Evolutionary conservation across 148 eudicot species (phyloP).

Genomic region (Rhododendron mucronatum): DNA sequence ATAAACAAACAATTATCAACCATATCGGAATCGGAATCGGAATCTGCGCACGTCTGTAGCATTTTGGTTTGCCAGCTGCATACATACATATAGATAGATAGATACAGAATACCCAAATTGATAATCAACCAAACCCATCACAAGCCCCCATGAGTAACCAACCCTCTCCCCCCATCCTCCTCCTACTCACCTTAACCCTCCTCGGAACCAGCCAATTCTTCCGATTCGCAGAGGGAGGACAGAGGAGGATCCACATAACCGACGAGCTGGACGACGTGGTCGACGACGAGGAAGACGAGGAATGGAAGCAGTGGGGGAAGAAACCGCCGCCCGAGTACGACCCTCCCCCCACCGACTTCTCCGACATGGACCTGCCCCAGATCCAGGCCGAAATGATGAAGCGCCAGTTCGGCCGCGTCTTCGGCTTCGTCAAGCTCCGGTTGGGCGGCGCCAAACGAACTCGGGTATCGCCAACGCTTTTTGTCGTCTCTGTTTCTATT

Average conservation of each 20-base stretch:
- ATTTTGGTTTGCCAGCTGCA: not conserved
- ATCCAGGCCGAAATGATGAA: slow-evolving; percentile 63
- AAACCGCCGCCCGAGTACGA: slow-evolving; percentile 36
- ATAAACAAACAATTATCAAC: not conserved
- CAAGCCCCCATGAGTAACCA: not conserved
- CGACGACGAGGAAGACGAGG: slow-evolving; percentile 89
- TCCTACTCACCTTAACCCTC: slow-evolving; percentile 31
- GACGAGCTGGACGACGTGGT: slow-evolving; percentile 84
- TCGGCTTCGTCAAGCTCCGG: slow-evolving; percentile 84
- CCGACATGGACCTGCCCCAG: slow-evolving; percentile 38
- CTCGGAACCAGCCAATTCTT: not conserved
- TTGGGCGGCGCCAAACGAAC: slow-evolving; percentile 51
- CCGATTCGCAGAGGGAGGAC: slow-evolving; percentile 39
- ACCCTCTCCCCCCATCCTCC: slow-evolving; percentile 5
- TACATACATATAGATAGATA: not conserved
- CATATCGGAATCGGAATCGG: too few species aligned
- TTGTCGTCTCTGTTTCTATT: not conserved
- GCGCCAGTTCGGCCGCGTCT: slow-evolving; percentile 54
- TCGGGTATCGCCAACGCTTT: slow-evolving; percentile 33
- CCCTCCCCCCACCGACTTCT: slow-evolving; percentile 55
- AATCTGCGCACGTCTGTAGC: not conserved
- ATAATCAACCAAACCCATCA: not conserved
- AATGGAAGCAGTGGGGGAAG: slow-evolving; percentile 79
- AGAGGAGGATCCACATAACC: slow-evolving; percentile 54
- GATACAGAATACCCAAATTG: not conserved